Conservation (phyloP, 768 basidiomycete species). For the Pleurotus djamor region DNA sequence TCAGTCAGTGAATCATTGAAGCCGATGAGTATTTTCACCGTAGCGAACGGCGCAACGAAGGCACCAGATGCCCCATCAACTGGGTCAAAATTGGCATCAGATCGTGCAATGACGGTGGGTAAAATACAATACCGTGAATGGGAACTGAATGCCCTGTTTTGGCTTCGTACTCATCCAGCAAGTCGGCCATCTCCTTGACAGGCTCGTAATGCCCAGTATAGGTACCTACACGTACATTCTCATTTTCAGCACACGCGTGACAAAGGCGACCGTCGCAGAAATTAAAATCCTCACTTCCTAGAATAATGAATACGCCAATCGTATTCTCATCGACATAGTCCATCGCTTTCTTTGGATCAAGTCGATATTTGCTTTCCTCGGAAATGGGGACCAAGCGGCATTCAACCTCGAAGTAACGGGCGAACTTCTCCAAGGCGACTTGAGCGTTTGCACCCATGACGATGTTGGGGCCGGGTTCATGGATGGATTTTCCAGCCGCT, state of each 20-base stretch:
- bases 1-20: constrained; percentile 33
- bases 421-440: constrained; percentile 72
- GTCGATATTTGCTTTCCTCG: constrained; percentile 48
- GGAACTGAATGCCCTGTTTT: constrained; percentile 59
- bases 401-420: constrained; percentile 71
- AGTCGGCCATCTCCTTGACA: constrained; percentile 80
- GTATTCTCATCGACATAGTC: constrained; percentile 73
- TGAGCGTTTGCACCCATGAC: constrained; percentile 74
- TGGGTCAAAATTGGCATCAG: constrained; percentile 31
- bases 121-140: constrained; percentile 61
- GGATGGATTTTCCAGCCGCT: constrained; percentile 64
- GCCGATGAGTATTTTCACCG: constrained; percentile 13
- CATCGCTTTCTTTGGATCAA: constrained; percentile 63
- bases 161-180: constrained; percentile 64
- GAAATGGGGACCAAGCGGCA: constrained; percentile 51
- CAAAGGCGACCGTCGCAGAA: too few relatives aligned
- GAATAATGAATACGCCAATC: constrained; percentile 63
- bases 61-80: constrained; percentile 68
- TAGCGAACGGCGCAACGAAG: constrained; percentile 65
- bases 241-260: too few relatives aligned
- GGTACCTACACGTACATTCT: constrained; percentile 22
- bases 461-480: constrained; percentile 75
- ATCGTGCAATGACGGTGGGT: constrained; percentile 36
- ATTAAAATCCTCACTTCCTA: constrained; percentile 27
- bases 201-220: constrained; percentile 79